Conservation (phyloP, 2,329 filamentous ascomycete species). For the Zasmidium angulare region DNA sequence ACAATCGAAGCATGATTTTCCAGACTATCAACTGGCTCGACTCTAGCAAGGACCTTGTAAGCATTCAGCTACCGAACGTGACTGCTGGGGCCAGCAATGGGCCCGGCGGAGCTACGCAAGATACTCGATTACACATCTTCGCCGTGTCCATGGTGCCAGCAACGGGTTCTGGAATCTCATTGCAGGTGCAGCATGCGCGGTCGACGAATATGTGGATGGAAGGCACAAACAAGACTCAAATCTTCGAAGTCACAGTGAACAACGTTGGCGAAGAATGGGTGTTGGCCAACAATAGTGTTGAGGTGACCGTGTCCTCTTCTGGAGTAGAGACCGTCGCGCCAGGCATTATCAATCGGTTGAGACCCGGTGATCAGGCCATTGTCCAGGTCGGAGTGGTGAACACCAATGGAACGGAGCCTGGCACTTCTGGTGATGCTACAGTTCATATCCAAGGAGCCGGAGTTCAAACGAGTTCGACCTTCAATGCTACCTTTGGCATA, state of each 20-base stretch:
- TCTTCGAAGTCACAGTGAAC: slow-evolving; percentile 40
- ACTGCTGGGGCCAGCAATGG: slow-evolving; percentile 35
- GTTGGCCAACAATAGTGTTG: slow-evolving; percentile 36
- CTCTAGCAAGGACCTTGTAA: slow-evolving; percentile 39
- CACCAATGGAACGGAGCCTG: slow-evolving; percentile 31
- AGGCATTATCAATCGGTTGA: slow-evolving; percentile 40
- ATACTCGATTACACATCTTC: slow-evolving; percentile 41
- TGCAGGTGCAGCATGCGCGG: slow-evolving; percentile 42
- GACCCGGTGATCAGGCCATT: slow-evolving; percentile 41
- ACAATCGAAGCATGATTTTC: slow-evolving; percentile 41
- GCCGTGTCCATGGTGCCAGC: slow-evolving; percentile 38
- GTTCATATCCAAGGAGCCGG: slow-evolving; percentile 29
- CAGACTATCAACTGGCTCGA: slow-evolving; percentile 43
- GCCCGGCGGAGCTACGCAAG: slow-evolving; percentile 30
- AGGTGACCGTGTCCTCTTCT: slow-evolving; percentile 35
- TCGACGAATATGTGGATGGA: slow-evolving; percentile 44
- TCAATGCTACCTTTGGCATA: slow-evolving; percentile 40
- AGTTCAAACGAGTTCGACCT: slow-evolving; percentile 30
- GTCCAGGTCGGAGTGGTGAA: slow-evolving; percentile 41
- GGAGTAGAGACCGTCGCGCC: slow-evolving; percentile 36
- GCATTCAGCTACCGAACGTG: slow-evolving; percentile 39
- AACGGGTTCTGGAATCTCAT: slow-evolving; percentile 22
- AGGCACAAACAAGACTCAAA: slow-evolving; percentile 40
- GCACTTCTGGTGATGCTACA: slow-evolving; percentile 33
- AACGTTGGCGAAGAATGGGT: slow-evolving; percentile 39